Evolutionary conservation across 2,329 filamentous ascomycete genomes (phyloP).

Genomic region (Fragosphaeria purpurea): DNA sequence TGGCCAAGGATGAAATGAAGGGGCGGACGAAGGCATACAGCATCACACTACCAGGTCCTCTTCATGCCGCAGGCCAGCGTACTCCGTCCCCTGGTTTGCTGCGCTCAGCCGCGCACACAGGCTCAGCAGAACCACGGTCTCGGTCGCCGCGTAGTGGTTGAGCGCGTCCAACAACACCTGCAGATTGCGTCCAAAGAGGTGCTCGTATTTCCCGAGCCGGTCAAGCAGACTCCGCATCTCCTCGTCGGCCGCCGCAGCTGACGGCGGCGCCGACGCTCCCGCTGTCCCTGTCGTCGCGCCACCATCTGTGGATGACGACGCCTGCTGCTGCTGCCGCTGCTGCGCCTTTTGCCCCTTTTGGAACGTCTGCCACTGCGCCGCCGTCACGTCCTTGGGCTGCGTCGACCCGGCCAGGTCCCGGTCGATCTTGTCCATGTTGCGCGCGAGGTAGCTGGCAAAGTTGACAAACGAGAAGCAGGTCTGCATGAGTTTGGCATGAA

Average conservation of each 20-base stretch:
- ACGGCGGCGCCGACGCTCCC: slow-evolving; percentile 26
- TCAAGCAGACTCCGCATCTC: slow-evolving; percentile 53
- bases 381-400: slow-evolving; percentile 49
- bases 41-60: slow-evolving; percentile 23
- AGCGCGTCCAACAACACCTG: slow-evolving; percentile 90
- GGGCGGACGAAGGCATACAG: too few relatives aligned
- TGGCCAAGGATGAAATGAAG: too few relatives aligned
- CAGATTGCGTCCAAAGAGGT: slow-evolving; percentile 82
- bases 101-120: slow-evolving; percentile 75
- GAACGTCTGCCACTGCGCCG: slow-evolving; percentile 51
- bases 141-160: slow-evolving; percentile 94
- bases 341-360: slow-evolving; percentile 35
- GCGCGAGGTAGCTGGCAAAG: slow-evolving; percentile 77
- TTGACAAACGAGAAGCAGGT: slow-evolving; percentile 91
- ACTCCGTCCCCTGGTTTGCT: slow-evolving; percentile 66
- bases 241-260: slow-evolving; percentile 25
- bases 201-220: slow-evolving; percentile 82
- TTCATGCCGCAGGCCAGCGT: slow-evolving; percentile 48
- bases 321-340: slow-evolving; percentile 26
- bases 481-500: slow-evolving; percentile 93
- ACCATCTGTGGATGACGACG: slow-evolving; percentile 17
- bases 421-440: slow-evolving; percentile 75
- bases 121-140: slow-evolving; percentile 87
- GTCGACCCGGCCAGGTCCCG: slow-evolving; percentile 57
- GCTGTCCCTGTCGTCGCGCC: slow-evolving; percentile 25